A percentile compares a stretch with the other conserved stretches of the same genome.
Evolutionary conservation across 208 protist species (phyloP).

Genomic region (Sergeia podlipaevii): DNA sequence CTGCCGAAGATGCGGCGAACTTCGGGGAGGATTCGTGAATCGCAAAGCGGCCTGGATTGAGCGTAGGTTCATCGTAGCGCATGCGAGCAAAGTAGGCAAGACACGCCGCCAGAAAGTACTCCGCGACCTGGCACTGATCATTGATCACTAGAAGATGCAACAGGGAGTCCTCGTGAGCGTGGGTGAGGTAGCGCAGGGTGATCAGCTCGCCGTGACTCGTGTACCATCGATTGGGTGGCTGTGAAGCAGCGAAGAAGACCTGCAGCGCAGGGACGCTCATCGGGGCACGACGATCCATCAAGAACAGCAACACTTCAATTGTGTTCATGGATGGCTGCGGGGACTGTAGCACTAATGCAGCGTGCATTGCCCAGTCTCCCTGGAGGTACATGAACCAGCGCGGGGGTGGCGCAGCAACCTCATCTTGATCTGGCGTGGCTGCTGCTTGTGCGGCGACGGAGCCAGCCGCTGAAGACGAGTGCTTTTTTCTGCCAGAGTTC

Average conservation of each 20-base stretch:
- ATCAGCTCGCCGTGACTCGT: constrained; percentile 2
- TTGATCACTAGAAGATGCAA: constrained; percentile 80
- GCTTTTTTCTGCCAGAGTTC: no score
- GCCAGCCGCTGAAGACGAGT: no score
- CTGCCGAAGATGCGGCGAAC: background rate
- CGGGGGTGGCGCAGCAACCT: no score
- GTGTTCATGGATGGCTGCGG: constrained; percentile 55
- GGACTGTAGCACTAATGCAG: constrained; percentile 52
- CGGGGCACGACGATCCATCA: constrained; percentile 60
- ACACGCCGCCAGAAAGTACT: constrained; percentile 70
- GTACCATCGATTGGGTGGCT: constrained; percentile 19
- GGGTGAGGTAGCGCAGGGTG: constrained; percentile 37
- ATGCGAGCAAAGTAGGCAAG: constrained; percentile 55
- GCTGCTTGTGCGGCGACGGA: no score
- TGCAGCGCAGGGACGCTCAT: constrained; percentile 65
- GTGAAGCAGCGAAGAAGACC: constrained; percentile 52
- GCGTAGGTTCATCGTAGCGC: constrained; percentile 30
- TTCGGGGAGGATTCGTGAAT: constrained; percentile 13
- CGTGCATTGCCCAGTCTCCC: constrained; percentile 76
- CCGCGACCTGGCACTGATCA: constrained; percentile 65
- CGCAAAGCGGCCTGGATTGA: constrained; percentile 33
- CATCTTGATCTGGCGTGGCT: no score
- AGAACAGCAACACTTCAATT: constrained; percentile 53
- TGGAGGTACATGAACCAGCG: constrained; percentile 56
- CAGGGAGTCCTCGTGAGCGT: constrained; percentile 49